Evolutionary conservation across 148 eudicot species (phyloP), one percentile per base, ranked within the genome.

Genomic region (Nepenthes mirabilis): DNA sequence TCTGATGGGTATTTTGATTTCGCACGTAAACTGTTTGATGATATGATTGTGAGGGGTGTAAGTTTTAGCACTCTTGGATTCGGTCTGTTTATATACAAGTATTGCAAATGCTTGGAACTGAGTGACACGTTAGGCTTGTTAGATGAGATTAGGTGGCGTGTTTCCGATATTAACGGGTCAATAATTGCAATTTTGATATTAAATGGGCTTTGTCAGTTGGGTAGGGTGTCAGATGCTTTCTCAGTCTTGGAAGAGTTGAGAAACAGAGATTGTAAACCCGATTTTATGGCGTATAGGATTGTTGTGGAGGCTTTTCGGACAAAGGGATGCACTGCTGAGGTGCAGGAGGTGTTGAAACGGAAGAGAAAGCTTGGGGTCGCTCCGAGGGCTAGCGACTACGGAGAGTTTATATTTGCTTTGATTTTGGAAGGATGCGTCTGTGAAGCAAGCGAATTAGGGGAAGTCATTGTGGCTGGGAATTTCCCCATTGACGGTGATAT

Each of bases 351-450:
- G 47, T 77, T 91, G 68, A 91, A 91, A 77, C 83, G 66, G 80
- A 91, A 88, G 72, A 77, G 98, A 43, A 91, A 88, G 72, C 66
- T 88, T 14, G 96, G 98, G 61, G 96, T 91, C 13, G 94, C 96
- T 2, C 96, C 96, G 3, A 73, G 98, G 65, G 60, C 75, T 34
- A 61, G 43, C 60, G 90, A 82, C 54, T 91, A 91, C 55, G 64
- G 74, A 43, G 77, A 80, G 23, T 79, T 85, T 63, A 71, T 91
- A 49, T 72, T 76, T 55, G 52, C 54, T 55, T 75, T 88, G 79
- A 73, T 91, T 71, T 76, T 84, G 1, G 88, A 88, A 54, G 81
- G 85, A 62, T 57, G 69, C 34, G 62, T 83, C 23, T 69, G 57
- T 68, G 94, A 88, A 83, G 96, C 86, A 34, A 91, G 80, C 70